Evolutionary conservation across 2,329 filamentous ascomycete species (phyloP).

Genomic region (Aspergillus pseudoglaucus): DNA sequence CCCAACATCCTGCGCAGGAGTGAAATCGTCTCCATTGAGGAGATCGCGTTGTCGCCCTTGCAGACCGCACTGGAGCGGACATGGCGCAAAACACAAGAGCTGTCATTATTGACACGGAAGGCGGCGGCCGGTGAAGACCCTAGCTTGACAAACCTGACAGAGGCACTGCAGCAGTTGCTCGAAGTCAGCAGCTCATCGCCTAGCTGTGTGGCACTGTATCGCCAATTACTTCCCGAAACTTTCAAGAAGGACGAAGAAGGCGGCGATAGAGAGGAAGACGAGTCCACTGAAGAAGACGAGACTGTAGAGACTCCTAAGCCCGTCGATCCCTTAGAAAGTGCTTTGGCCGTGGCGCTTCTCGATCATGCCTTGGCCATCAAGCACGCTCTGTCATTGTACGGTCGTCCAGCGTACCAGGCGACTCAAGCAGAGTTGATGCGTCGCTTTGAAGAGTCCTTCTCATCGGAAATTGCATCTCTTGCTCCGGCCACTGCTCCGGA

Average conservation of each 20-base stretch:
- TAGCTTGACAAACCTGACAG: conserved; percentile 61
- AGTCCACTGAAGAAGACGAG: conserved; percentile 42
- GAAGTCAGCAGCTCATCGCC: conserved; percentile 66
- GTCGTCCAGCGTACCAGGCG: conserved; percentile 50
- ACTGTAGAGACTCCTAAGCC: conserved; percentile 45
- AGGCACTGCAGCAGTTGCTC: conserved; percentile 70
- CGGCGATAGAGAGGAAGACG: conserved; percentile 23
- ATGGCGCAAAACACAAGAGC: conserved; percentile 81
- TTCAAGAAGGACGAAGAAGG: conserved; percentile 32
- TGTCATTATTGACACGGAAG: conserved; percentile 68
- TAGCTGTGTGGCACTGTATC: conserved; percentile 72
- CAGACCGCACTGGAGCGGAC: conserved; percentile 90
- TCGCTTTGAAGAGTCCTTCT: conserved; percentile 42
- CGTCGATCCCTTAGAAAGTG: conserved; percentile 59
- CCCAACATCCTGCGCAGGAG: conserved; percentile 85
- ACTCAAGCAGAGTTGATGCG: conserved; percentile 33
- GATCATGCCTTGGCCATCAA: conserved; percentile 87
- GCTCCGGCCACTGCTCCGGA: conserved; percentile 34
- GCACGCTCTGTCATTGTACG: conserved; percentile 66
- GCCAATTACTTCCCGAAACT: conserved; percentile 59
- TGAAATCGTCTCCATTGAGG: conserved; percentile 67
- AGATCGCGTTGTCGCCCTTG: conserved; percentile 62
- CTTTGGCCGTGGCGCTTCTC: conserved; percentile 75
- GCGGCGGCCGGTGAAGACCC: conserved; percentile 67
- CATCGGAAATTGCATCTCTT: conserved; percentile 59